A percentile compares a stretch with the other conserved stretches of the same genome.
phyloP scores from a whole-genome alignment of 1,284 basidiomycete genomes.

The Puccinia novopanici region DNA sequence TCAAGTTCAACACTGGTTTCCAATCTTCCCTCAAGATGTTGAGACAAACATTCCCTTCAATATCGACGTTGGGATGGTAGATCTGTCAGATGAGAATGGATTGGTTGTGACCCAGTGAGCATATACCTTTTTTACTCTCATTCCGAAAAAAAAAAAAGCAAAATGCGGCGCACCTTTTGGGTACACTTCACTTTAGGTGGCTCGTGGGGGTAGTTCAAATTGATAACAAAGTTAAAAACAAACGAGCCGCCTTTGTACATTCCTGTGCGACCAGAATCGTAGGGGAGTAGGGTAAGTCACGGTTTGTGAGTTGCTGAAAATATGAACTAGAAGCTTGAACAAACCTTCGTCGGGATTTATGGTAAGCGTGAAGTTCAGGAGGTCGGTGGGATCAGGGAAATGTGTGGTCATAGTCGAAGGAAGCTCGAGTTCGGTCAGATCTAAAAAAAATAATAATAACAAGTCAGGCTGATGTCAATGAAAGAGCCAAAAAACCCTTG shows the following conservation, averaged over 20 bases:
- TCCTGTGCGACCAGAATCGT: constrained; percentile 64
- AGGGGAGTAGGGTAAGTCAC: neutral
- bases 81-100: constrained; percentile 66
- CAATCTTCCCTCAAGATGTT: constrained; percentile 99
- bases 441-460: constrained; percentile 62
- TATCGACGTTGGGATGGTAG: constrained; percentile 97
- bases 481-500: neutral
- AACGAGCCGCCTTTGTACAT: constrained; percentile 97
- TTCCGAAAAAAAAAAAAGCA: constrained; percentile 8
- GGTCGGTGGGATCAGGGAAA: constrained; percentile 86
- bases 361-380: constrained; percentile 91
- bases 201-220: constrained; percentile 97
- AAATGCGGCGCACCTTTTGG: constrained; percentile 70
- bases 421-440: constrained; percentile 93
- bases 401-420: constrained; percentile 93
- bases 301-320: neutral
- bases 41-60: constrained; percentile 89
- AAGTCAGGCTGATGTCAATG: neutral
- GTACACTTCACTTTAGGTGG: constrained; percentile 98
- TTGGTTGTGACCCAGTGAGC: too few species aligned
- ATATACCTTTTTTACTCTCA: neutral
- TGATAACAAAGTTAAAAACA: constrained; percentile 90
- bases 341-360: constrained; percentile 95
- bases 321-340: constrained; percentile 30
- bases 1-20: constrained; percentile 97